Base-by-base conservation (phyloP, 192 early-diverging fungal genomes). In the Rhizoclosmatium sp. region DNA sequence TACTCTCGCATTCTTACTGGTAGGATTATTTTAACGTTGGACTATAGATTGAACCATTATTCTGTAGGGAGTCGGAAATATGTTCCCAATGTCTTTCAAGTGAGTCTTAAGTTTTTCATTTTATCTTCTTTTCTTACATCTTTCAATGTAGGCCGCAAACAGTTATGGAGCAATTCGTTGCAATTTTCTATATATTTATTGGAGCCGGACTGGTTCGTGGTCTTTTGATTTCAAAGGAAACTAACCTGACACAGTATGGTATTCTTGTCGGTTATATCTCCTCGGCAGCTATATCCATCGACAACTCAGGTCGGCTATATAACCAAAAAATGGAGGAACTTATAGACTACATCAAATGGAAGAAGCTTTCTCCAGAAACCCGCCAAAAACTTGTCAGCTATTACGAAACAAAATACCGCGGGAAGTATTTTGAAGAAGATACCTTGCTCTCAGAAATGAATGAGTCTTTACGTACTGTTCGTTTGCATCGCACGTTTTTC, bases 321-420 rank as follows among this genome's bases (percentile, higher is more conserved):
- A 54, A 58, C 21, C 79, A 80, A 59, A 82, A 82, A 71, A 59
- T 82, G 59, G 81, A 80, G n/a, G 81, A 82, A 46, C 66, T 82
- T 2, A 7, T 67, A 40, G 80, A 81, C 23, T 81, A 81, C 47
- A 75, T 81, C 80, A 83, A 40, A n/a, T 66, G 62, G 71, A 83
- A 83, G 49, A 31, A 78, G 9, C 21, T 82, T 4, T n/a, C 14
- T 47, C 7, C 10, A 41, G 59, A 77, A 44, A 74, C 67, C 3
- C 19, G 62, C 23, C 19, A 47, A 2, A 83, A 79, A 69, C 39
- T 82, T 4, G n/a, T 70, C 4, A 10, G 5, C 7, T 82, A 82
- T 58, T 82, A 71, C 10, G 70, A 71, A 71, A 54, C 70, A 7
- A 71, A 71, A n/a, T 71, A 71, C 10, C 48, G 70, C 9, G 70